Base-by-base conservation (phyloP, 805 yeast genomes). In the Candida parachauliodes region DNA sequence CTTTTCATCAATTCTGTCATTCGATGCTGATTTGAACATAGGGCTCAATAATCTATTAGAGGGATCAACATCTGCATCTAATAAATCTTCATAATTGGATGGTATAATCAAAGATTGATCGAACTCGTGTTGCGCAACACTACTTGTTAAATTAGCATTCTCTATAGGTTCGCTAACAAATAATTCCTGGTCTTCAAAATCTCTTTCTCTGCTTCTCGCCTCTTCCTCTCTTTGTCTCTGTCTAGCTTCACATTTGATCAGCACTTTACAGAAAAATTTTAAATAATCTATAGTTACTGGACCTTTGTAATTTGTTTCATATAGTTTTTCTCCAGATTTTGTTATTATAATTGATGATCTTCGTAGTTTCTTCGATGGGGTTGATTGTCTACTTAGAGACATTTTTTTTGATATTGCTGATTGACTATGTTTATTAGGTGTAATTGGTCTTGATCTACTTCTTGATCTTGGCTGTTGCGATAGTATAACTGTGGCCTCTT, bases 221-320 rank as follows among this genome's bases (percentile, higher is more conserved):
- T 8, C 11, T 7, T 12, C 7, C 28, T 32, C n/a, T 16, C 35
- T 28, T 18, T 27, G 22, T 30, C 33, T 9, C 15, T 27, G 32
- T 20, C 15, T 25, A 32, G 20, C 32, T 27, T 34, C 30, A 14
- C 28, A 17, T 12, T 26, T 28, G 16, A 34, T 19, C 11, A 54
- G 52, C 1, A 64, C 62, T 28, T 52, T 49, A 32, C 71, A 64
- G 32, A 65, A 56, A 12, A 55, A 56, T 24, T 63, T 48, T 26
- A 67, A 49, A 28, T 60, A 68, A 36, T 63, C 69, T 9, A 57
- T 52, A 2, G 70, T 64, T 15, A 67, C 49, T 1, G 66, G 60
- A 1, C 71, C 72, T 12, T 47, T 47, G 41, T 65, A 65, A 6
- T 50, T 52, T 0, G 60, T 48, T 16, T 62, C 62, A 38, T 50